These are phyloP conservation scores for Colletotrichum sp. DNA, from an alignment of 2,329 filamentous ascomycete species.

Conservation along the genomic window DNA sequence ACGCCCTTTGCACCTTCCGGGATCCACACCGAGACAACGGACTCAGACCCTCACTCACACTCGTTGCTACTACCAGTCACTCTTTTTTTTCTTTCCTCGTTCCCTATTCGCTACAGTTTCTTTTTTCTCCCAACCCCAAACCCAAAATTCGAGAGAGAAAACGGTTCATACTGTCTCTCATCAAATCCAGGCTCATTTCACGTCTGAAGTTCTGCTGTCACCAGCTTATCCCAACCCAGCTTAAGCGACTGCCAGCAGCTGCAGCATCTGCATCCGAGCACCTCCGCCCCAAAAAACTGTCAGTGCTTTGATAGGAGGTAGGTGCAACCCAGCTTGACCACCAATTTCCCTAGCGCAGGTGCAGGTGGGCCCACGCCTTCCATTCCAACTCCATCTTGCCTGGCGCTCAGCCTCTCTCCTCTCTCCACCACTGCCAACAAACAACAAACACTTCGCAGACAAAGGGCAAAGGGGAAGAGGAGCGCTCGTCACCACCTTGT, in stretches of 20 bases:
- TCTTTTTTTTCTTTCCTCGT: background rate
- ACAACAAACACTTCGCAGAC: constrained; percentile 15
- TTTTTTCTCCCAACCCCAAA: background rate
- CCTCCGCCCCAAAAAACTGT: background rate
- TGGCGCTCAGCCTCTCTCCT: constrained; percentile 18
- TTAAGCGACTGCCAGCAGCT: background rate
- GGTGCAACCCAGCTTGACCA: constrained; percentile 11
- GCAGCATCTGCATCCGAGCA: background rate
- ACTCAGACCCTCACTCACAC: background rate
- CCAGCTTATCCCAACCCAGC: background rate
- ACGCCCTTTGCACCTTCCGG: background rate
- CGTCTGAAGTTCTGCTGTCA: background rate
- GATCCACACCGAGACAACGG: background rate
- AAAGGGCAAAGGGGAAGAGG: constrained; percentile 11
- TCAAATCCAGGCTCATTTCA: background rate
- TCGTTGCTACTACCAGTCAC: background rate
- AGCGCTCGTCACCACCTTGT: background rate
- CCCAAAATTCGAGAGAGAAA: background rate
- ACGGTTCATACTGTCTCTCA: background rate
- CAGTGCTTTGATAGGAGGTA: constrained; percentile 20
- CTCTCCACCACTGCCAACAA: constrained; percentile 15
- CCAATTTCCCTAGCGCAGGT: constrained; percentile 20
- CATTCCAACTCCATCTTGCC: constrained; percentile 17
- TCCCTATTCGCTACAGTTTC: background rate
- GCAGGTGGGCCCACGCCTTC: constrained; percentile 11